Base-by-base conservation (phyloP, 148 eudicot genomes). In the Rhododendron ovatum region DNA sequence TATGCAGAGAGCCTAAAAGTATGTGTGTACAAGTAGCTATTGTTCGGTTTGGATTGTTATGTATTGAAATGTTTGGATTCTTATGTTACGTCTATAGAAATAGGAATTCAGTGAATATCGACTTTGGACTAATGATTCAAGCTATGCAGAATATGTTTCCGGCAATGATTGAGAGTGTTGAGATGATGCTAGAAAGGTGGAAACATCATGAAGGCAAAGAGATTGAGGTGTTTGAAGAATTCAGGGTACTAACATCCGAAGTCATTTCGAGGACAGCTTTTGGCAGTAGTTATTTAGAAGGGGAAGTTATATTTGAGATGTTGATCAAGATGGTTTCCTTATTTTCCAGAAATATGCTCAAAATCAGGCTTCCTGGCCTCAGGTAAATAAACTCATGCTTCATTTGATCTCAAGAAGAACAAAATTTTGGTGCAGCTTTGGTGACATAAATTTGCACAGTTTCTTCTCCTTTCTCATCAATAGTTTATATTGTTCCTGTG, bases 131-230 rank as follows among this genome's bases (percentile, higher is more conserved):
- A 26, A 24, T 24, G 30, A 28, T 74, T 76, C n/a, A 17, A 35
- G 22, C 22, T 15, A 53, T 71, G 18, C 15, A 86, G 90, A 71
- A 74, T n/a, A 88, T 88, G 88, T 7, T 80, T 75, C 90, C 86
- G 35, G 88, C 78, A 39, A 88, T 85, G 90, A 67, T 79, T 3
- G 61, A 82, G 37, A 83, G 90, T 41, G 80, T 50, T 24, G 86
- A 86, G 51, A 26, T 57, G n/a, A 88, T 88, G 90, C 84, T 88
- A 20, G 84, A 48, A 17, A 79, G 73, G 17, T 88, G 90, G 90
- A 81, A 39, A 24, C 22, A 83, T 55, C 47, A 39, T 26, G 86
- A 55, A 65, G 81, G 86, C 63, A 79, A 80, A 33, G 88, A 86
- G 83, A 79, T 79, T 6, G 90, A 88, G 24, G 79, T 86, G 13